Conservation (phyloP, 371 early-diverging fungal genomes). For the Actinomucor elegans region DNA sequence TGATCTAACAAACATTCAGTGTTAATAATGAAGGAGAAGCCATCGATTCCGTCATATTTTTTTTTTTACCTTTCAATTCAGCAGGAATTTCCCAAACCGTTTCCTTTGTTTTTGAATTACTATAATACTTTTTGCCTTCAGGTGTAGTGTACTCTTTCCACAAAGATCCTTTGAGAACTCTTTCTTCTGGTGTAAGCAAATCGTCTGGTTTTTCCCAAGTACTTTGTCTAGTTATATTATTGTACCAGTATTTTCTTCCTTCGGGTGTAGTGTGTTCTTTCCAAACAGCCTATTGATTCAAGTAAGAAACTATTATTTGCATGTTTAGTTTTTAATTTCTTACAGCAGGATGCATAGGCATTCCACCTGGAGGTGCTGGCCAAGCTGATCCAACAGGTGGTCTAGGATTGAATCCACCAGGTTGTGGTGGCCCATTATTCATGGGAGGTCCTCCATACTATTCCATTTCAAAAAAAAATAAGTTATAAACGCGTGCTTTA, state of each 20-base stretch:
- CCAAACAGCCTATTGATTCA: conserved; percentile 55
- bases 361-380: conserved; percentile 25
- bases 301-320: neutral
- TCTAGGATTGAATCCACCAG: conserved; percentile 9
- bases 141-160: conserved; percentile 91
- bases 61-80: conserved; percentile 63
- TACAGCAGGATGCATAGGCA: conserved; percentile 15
- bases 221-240: conserved; percentile 75
- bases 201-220: conserved; percentile 96
- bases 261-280: conserved; percentile 76
- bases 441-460: conserved; percentile 3
- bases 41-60: neutral
- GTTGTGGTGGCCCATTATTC: conserved; percentile 2
- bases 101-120: conserved; percentile 77
- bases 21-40: neutral
- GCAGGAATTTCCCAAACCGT: conserved; percentile 88
- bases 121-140: conserved; percentile 89
- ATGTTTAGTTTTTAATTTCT: neutral
- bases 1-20: conserved; percentile 17
- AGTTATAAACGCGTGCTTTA: too few relatives aligned
- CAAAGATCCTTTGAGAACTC: conserved; percentile 62
- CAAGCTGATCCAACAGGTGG: conserved; percentile 20
- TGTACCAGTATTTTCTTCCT: conserved; percentile 86
- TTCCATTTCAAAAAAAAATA: too few relatives aligned
- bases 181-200: conserved; percentile 82